These are phyloP conservation scores for Chiua virens DNA, from an alignment of 768 basidiomycete species.

Conservation along the genomic window DNA sequence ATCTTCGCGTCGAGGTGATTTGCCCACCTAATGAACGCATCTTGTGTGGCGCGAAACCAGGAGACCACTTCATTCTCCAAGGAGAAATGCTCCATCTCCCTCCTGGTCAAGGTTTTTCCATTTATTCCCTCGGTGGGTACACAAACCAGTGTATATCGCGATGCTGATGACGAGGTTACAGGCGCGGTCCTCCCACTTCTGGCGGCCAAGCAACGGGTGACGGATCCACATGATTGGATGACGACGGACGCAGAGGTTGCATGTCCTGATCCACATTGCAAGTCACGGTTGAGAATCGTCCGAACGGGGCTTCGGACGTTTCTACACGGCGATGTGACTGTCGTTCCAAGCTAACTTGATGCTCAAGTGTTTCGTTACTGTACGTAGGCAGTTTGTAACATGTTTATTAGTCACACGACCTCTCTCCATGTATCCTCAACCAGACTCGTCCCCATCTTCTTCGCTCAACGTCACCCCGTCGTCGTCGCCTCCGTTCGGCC, in stretches of 20 bases:
- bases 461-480: constrained; percentile 44
- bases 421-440: constrained; percentile 12
- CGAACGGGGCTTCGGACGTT: constrained; percentile 54
- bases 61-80: constrained; percentile 60
- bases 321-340: constrained; percentile 54
- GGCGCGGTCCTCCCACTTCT: constrained; percentile 65
- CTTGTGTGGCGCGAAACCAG: constrained; percentile 62
- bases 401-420: too few species aligned
- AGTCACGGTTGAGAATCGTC: constrained; percentile 50
- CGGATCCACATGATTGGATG: constrained; percentile 65
- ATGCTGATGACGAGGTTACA: constrained; percentile 17
- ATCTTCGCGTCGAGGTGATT: constrained; percentile 61
- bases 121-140: constrained; percentile 58
- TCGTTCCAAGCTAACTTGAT: too few species aligned
- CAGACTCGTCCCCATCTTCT: constrained; percentile 9
- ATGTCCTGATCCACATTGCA: constrained; percentile 68
- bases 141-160: neutral
- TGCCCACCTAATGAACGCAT: constrained; percentile 58
- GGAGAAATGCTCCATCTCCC: constrained; percentile 67
- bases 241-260: constrained; percentile 62
- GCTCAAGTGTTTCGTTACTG: too few species aligned
- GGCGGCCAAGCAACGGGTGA: constrained; percentile 62
- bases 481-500: constrained; percentile 45
- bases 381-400: too few species aligned
- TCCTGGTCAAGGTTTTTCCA: constrained; percentile 62